Evolutionary conservation across 2,329 filamentous ascomycete species (phyloP), one percentile per base, ranked within the genome.

Genomic region (Aspergillus sp.): DNA sequence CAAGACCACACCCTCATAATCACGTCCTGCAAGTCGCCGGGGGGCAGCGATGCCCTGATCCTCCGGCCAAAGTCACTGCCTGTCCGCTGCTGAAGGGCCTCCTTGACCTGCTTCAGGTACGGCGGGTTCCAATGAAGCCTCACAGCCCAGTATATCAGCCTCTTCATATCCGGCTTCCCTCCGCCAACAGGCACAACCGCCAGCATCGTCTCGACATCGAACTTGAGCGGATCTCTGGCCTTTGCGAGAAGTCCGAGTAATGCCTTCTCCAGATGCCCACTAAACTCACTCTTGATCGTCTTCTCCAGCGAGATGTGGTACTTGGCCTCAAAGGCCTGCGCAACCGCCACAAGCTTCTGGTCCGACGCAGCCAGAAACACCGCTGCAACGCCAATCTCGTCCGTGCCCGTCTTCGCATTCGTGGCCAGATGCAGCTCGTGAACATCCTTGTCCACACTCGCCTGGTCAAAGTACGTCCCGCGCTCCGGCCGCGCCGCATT

Each of bases 241-340:
- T 86, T 80, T 5, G 81, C 81, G 20, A 95, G 76, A 71, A 93
- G 88, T 70, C 84, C 87, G n/a, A 91, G 76, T 0, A 96, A 82
- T 0, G 89, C 90, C 8, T 88, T 82, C 70, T 91, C 80, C 89
- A 96, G 93, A 70, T 96, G 90, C 1, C 91, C 91, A 1, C 85
- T 88, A 73, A 96, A 95, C 69, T 92, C 87, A 77, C 83, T 55
- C 44, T 51, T 45, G 34, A 63, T 42, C 13, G 59, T 55, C 52
- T 54, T 56, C 32, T 58, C 61, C 18, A 63, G 53, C n/a, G 49
- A 38, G 12, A 87, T 83, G 32, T 85, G 83, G 70, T 90, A 93
- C 64, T 85, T 86, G 53, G 84, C 79, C 69, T 86, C 81, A 72
- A 93, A 96, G 1, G 85, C 81, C 55, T 87, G 81, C 3, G 83